Percentiles rank a stretch among this genome's conserved stretches.
Evolutionary conservation across 2,329 filamentous ascomycete species (phyloP).

Genomic region (Scytalidium sp.): DNA sequence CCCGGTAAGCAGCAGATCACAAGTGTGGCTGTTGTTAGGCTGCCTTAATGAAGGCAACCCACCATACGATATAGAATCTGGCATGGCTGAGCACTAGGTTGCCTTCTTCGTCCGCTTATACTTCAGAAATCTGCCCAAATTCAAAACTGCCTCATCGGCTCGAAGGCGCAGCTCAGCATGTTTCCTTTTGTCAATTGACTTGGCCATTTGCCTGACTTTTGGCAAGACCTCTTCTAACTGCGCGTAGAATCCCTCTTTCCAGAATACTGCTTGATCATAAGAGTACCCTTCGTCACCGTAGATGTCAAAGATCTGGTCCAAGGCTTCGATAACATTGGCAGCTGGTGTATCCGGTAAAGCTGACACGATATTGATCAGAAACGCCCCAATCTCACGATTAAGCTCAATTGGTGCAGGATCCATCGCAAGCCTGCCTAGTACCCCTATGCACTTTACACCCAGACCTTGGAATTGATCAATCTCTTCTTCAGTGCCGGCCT

Average conservation of each 20-base stretch:
- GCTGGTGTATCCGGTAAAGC: constrained; percentile 48
- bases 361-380: constrained; percentile 55
- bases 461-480: constrained; percentile 57
- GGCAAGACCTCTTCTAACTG: constrained; percentile 54
- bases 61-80: no score
- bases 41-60: no score
- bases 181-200: constrained; percentile 58
- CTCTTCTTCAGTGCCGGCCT: constrained; percentile 19
- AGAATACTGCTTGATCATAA: constrained; percentile 63
- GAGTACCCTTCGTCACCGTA: constrained; percentile 59
- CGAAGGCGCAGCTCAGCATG: constrained; percentile 53
- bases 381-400: constrained; percentile 63
- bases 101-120: constrained; percentile 50
- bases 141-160: constrained; percentile 59
- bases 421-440: constrained; percentile 60
- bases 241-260: constrained; percentile 56
- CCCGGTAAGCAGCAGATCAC: no score
- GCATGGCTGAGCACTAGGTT: not conserved
- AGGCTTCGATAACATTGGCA: constrained; percentile 59
- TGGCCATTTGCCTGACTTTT: constrained; percentile 54
- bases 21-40: no score
- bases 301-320: constrained; percentile 66
- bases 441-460: constrained; percentile 64
- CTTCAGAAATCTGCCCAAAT: constrained; percentile 58
- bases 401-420: constrained; percentile 48